Conservation (phyloP, 331 rosid genomes). For the Pyracantha coccinea region DNA sequence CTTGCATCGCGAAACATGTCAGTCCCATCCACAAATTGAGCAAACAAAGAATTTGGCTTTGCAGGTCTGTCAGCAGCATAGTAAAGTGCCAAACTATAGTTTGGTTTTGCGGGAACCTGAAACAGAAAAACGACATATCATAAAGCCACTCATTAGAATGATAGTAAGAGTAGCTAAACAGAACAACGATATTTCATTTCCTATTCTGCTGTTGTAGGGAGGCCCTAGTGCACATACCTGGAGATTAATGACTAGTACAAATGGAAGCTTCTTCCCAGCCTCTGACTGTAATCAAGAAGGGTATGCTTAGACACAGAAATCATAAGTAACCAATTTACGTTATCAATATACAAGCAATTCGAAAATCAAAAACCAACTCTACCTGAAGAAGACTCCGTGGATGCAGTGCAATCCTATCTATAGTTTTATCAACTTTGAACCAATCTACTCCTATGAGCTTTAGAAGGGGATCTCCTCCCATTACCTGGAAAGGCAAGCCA, state of each 20-base stretch:
- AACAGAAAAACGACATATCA: background rate
- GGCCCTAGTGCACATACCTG: constrained; percentile 48
- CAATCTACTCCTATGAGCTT: constrained; percentile 84
- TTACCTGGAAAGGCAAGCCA: constrained; percentile 42
- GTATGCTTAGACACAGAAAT: constrained; percentile 20
- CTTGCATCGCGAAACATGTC: constrained; percentile 75
- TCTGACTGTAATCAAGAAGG: constrained; percentile 62
- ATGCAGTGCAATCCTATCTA: constrained; percentile 63
- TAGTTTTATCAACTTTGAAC: constrained; percentile 54
- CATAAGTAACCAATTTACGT: background rate
- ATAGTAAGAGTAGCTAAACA: background rate
- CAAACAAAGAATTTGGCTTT: constrained; percentile 57
- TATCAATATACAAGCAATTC: background rate
- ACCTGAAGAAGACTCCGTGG: constrained; percentile 85
- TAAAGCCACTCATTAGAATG: background rate
- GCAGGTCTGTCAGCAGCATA: constrained; percentile 82
- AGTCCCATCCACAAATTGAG: constrained; percentile 73
- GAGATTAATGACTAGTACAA: constrained; percentile 74
- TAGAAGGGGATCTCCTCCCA: constrained; percentile 95
- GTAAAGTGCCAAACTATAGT: constrained; percentile 83
- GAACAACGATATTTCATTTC: background rate
- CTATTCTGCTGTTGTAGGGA: background rate
- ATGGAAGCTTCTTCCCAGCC: constrained; percentile 80
- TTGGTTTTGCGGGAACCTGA: constrained; percentile 97
- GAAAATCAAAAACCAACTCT: background rate